These are phyloP conservation scores for Boletus eberwhitei DNA, from an alignment of 768 basidiomycete genomes.

Conservation along the genomic window DNA sequence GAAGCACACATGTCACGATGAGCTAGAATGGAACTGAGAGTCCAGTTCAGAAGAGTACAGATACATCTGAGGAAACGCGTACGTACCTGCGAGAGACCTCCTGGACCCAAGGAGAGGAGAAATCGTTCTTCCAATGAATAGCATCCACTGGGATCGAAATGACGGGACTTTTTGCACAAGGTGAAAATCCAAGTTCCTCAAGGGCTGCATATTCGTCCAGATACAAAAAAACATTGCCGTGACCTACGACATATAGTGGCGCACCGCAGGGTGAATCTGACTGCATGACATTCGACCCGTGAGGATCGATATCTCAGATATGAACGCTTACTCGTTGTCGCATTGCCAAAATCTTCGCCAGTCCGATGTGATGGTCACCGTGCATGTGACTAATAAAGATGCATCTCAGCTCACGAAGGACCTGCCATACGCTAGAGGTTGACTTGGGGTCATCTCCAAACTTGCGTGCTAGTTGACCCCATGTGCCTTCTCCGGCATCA, in stretches of 20 bases:
- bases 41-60: not conserved
- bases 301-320: not conserved
- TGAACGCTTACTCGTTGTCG: slow-evolving; percentile 52
- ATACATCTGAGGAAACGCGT: not conserved
- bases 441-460: slow-evolving; percentile 53
- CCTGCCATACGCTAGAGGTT: slow-evolving; percentile 46
- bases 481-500: slow-evolving; percentile 90
- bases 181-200: slow-evolving; percentile 64
- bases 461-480: slow-evolving; percentile 79
- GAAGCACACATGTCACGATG: slow-evolving; percentile 43
- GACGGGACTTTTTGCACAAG: slow-evolving; percentile 47
- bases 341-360: slow-evolving; percentile 69
- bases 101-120: slow-evolving; percentile 29
- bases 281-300: slow-evolving; percentile 35
- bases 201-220: slow-evolving; percentile 71
- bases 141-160: slow-evolving; percentile 54
- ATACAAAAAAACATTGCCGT: slow-evolving; percentile 56
- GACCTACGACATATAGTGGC: slow-evolving; percentile 70
- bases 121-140: slow-evolving; percentile 44
- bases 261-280: slow-evolving; percentile 56
- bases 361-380: slow-evolving; percentile 88
- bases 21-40: slow-evolving; percentile 42
- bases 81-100: slow-evolving; percentile 12
- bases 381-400: slow-evolving; percentile 90
- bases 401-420: slow-evolving; percentile 68